A percentile compares a stretch with the other conserved stretches of the same genome.
phyloP scores from a whole-genome alignment of 2,329 filamentous ascomycete species.

The Diaporthe batatas region DNA sequence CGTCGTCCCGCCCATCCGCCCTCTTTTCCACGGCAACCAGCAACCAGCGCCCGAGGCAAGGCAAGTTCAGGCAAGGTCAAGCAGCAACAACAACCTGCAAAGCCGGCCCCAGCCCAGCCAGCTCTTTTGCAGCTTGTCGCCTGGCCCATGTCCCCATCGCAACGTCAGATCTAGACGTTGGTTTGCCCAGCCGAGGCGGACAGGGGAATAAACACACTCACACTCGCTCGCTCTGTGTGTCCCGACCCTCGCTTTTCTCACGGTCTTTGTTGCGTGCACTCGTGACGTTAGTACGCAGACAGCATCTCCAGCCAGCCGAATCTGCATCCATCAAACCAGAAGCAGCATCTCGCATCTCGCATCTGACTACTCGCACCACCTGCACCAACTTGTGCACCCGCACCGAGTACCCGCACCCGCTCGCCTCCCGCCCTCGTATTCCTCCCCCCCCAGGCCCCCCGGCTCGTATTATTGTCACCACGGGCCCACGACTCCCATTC shows the following conservation, averaged over 20 bases:
- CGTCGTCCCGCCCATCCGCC: neutral
- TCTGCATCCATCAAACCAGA: slow-evolving; percentile 14
- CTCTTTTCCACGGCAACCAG: slow-evolving; percentile 40
- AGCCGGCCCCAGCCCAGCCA: slow-evolving; percentile 29
- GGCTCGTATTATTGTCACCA: slow-evolving; percentile 26
- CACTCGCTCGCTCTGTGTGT: neutral
- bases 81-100: slow-evolving; percentile 17
- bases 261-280: slow-evolving; percentile 37
- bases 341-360: slow-evolving; percentile 18
- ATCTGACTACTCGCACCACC: slow-evolving; percentile 6
- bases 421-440: slow-evolving; percentile 41
- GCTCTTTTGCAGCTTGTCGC: neutral
- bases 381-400: slow-evolving; percentile 11
- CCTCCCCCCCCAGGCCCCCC: slow-evolving; percentile 26
- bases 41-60: neutral
- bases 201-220: slow-evolving; percentile 3
- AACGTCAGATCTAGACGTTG: slow-evolving; percentile 37
- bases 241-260: slow-evolving; percentile 25
- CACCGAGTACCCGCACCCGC: slow-evolving; percentile 14
- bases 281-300: slow-evolving; percentile 23
- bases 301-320: slow-evolving; percentile 2
- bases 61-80: neutral
- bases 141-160: slow-evolving; percentile 27
- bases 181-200: slow-evolving; percentile 10
- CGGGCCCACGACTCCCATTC: slow-evolving; percentile 1